These are phyloP conservation scores for Scheffersomyces stambukii DNA, from an alignment of 1,139 yeast species.

Conservation along the genomic window DNA sequence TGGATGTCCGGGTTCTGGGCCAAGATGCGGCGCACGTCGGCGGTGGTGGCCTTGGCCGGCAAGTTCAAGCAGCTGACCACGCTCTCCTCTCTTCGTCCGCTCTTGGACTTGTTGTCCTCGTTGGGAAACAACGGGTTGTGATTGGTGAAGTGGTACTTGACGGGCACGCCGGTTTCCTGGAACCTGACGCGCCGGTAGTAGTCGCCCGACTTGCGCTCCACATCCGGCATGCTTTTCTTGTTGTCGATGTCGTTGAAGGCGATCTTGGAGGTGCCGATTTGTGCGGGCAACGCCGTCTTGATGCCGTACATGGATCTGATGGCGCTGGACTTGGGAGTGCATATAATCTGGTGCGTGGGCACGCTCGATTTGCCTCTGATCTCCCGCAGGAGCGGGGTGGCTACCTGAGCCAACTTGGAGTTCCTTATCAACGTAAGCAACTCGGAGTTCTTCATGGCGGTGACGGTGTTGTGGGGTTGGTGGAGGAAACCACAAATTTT, in stretches of 20 bases:
- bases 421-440: conserved; percentile 35
- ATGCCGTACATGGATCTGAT: conserved; percentile 42
- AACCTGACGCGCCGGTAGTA: conserved; percentile 38
- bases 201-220: conserved; percentile 40
- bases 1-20: conserved; percentile 31
- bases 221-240: conserved; percentile 43
- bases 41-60: conserved; percentile 20
- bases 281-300: conserved; percentile 41
- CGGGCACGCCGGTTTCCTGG: conserved; percentile 39
- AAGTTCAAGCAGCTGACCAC: conserved; percentile 33
- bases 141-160: conserved; percentile 27
- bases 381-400: conserved; percentile 33
- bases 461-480: not conserved
- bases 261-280: conserved; percentile 39
- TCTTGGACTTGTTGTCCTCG: conserved; percentile 17
- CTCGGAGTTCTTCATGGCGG: conserved; percentile 3
- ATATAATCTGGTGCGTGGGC: conserved; percentile 45
- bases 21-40: conserved; percentile 26
- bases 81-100: conserved; percentile 17
- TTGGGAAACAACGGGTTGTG: conserved; percentile 33
- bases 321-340: conserved; percentile 42
- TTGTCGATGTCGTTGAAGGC: conserved; percentile 45
- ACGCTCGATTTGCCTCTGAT: conserved; percentile 28
- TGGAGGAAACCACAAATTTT: too few relatives aligned
- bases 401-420: conserved; percentile 46